These are phyloP conservation scores for Odonthalia washingtoniensis DNA, from an alignment of 31 red algal genomes.

Conservation along the genomic window DNA sequence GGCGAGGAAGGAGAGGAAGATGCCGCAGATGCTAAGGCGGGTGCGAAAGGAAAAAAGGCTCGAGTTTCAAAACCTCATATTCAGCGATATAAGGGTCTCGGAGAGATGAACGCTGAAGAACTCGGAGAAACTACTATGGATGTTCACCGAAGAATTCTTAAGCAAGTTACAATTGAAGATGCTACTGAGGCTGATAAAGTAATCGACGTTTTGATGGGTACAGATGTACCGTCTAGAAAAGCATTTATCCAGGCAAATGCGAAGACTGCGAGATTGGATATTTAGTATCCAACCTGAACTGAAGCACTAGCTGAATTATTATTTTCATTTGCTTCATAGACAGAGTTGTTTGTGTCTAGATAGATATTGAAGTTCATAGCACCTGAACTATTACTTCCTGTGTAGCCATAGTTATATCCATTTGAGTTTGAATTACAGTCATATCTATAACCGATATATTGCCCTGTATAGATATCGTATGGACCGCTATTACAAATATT, in stretches of 20 bases:
- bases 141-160: slow-evolving; percentile 24
- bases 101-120: slow-evolving; percentile 46
- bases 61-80: slow-evolving; percentile 1
- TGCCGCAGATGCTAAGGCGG: background rate
- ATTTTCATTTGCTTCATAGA: no score
- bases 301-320: no score
- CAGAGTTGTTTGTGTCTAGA: no score
- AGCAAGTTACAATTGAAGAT: slow-evolving; percentile 38
- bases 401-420: no score
- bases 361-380: no score
- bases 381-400: no score
- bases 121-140: slow-evolving; percentile 56
- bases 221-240: slow-evolving; percentile 8
- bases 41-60: background rate
- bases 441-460: no score
- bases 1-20: slow-evolving; percentile 1
- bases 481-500: no score
- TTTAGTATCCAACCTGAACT: background rate
- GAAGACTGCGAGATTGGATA: background rate
- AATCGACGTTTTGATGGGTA: slow-evolving; percentile 42
- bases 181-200: slow-evolving; percentile 25
- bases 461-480: no score
- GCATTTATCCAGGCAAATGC: slow-evolving; percentile 40
- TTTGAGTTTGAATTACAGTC: no score
- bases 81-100: slow-evolving; percentile 51